Conservation (phyloP, 179 eudicot genomes). For the Kewa caespitosa region DNA sequence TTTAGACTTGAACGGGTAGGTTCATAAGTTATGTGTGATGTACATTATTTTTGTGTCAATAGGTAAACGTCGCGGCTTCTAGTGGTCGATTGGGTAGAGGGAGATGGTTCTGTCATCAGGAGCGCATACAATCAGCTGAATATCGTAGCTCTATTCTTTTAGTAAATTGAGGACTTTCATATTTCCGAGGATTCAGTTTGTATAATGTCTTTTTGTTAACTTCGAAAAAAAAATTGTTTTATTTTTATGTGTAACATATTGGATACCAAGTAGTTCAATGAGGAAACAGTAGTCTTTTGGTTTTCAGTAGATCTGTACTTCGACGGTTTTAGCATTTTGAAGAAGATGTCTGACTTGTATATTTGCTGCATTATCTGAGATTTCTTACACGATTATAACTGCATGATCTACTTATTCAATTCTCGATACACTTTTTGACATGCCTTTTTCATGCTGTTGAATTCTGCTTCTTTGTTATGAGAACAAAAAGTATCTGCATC, state of each 20-base stretch:
- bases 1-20: constrained; percentile 32
- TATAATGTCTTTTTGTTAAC: no score
- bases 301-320: neutral
- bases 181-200: constrained; percentile 6
- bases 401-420: neutral
- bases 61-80: constrained; percentile 47
- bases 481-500: neutral
- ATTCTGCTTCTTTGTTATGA: neutral
- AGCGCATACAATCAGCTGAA: constrained; percentile 25
- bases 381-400: neutral
- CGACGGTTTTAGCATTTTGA: constrained; percentile 2
- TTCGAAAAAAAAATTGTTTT: no score
- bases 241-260: no score
- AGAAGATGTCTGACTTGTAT: neutral
- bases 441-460: neutral
- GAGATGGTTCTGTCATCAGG: constrained; percentile 36
- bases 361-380: neutral
- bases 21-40: constrained; percentile 31
- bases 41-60: constrained; percentile 40
- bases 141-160: constrained; percentile 19
- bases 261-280: constrained; percentile 12
- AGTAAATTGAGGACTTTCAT: constrained; percentile 5
- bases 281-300: constrained; percentile 4
- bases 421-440: neutral
- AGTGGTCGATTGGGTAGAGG: constrained; percentile 46